Evolutionary conservation across 768 basidiomycete genomes (phyloP).

Genomic region (Boletus barrowsii): DNA sequence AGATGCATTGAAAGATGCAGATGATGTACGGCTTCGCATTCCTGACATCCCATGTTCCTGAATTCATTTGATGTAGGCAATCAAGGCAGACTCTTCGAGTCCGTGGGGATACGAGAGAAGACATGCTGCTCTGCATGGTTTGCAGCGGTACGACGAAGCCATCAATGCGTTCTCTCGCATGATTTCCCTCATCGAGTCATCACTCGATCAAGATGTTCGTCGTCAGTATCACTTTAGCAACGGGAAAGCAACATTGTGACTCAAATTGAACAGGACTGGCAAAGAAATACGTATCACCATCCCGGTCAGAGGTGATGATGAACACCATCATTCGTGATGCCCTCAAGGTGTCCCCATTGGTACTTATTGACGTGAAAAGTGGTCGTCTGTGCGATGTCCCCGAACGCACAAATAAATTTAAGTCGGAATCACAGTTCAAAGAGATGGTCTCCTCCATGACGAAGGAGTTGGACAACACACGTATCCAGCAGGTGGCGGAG

Average conservation of each 20-base stretch:
- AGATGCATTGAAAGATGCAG: slow-evolving; percentile 11
- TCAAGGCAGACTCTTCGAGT: neutral
- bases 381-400: neutral
- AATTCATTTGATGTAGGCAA: neutral
- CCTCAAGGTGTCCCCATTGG: neutral
- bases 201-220: neutral
- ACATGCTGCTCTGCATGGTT: neutral
- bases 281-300: neutral
- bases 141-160: slow-evolving; percentile 1
- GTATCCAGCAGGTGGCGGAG: neutral
- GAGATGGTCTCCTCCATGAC: slow-evolving; percentile 8
- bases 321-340: neutral
- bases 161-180: neutral
- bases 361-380: neutral
- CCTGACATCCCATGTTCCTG: neutral
- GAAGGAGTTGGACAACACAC: neutral
- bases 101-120: slow-evolving; percentile 1
- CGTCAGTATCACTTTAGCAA: neutral
- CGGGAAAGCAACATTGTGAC: neutral
- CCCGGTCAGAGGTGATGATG: neutral
- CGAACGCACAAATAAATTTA: neutral
- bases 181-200: neutral
- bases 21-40: neutral
- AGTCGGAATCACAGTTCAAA: neutral
- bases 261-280: neutral